These are phyloP conservation scores for Besnoitia besnoiti DNA, from an alignment of 169 alveolate species.

Conservation along the genomic window DNA sequence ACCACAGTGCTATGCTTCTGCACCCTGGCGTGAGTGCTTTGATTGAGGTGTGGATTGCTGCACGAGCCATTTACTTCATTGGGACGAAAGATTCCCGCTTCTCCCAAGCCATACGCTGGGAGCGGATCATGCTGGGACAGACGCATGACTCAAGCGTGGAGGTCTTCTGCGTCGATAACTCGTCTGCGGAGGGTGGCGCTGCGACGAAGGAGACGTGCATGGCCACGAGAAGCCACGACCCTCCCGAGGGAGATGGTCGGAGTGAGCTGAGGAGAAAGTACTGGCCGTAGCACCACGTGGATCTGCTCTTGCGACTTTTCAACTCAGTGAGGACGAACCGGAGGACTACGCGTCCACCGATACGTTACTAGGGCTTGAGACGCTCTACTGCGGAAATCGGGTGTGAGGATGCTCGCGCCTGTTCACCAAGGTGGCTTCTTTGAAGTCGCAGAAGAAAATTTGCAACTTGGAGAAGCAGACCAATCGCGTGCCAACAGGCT, in stretches of 20 bases:
- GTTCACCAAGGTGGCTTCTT: no score
- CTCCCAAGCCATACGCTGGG: conserved; percentile 48
- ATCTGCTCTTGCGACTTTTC: background rate
- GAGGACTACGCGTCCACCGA: no score
- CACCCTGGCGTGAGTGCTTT: conserved; percentile 20
- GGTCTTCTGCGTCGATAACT: background rate
- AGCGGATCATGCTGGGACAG: conserved; percentile 15
- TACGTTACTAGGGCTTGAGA: no score
- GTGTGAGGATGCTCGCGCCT: no score
- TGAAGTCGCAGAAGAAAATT: no score
- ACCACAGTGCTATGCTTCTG: background rate
- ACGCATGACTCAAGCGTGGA: background rate
- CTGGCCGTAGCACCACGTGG: background rate
- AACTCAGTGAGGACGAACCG: no score
- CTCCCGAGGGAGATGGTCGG: background rate
- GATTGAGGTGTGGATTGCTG: conserved; percentile 25
- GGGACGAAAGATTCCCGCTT: conserved; percentile 41
- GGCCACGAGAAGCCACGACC: conserved; percentile 20
- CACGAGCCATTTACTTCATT: conserved; percentile 12
- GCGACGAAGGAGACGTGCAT: background rate
- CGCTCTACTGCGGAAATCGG: no score
- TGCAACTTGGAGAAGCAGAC: no score
- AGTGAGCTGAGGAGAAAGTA: conserved; percentile 10
- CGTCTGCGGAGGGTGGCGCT: background rate
- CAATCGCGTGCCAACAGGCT: no score